These are phyloP conservation scores for Sphagnum contortum DNA, from an alignment of 225 moss, liverwort and hornwort genomes.

Conservation along the genomic window DNA sequence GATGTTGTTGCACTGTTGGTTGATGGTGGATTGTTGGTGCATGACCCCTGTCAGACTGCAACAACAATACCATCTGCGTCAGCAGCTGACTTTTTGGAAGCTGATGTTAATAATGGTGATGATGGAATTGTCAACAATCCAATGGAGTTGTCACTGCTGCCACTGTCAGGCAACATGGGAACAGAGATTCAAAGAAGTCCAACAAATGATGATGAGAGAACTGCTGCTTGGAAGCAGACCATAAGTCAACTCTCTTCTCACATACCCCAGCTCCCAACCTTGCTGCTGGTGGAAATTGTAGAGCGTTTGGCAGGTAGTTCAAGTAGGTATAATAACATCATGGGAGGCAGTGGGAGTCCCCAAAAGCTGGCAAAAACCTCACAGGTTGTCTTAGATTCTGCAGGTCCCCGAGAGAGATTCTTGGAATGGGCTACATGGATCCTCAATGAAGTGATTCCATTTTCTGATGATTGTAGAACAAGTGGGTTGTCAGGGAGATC, in stretches of 20 bases:
- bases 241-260: conserved; percentile 41
- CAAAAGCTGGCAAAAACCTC: background rate
- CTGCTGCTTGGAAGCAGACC: conserved; percentile 48
- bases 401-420: conserved; percentile 14
- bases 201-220: conserved; percentile 12
- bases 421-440: conserved; percentile 52
- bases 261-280: conserved; percentile 42
- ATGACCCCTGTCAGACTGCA: conserved; percentile 24
- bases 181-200: conserved; percentile 3
- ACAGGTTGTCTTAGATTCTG: background rate
- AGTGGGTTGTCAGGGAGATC: conserved; percentile 11
- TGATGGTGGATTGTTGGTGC: conserved; percentile 57
- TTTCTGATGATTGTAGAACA: conserved; percentile 18
- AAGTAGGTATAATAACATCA: background rate
- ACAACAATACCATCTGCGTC: no score
- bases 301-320: conserved; percentile 17
- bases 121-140: no score
- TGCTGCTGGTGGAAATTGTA: conserved; percentile 35
- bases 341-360: background rate
- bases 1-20: conserved; percentile 61
- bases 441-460: conserved; percentile 34
- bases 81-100: no score
- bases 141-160: conserved; percentile 6
- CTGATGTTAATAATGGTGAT: no score
- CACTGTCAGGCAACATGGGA: conserved; percentile 8